phyloP scores from a whole-genome alignment of 208 protist species.

The Leishmania turanica region DNA sequence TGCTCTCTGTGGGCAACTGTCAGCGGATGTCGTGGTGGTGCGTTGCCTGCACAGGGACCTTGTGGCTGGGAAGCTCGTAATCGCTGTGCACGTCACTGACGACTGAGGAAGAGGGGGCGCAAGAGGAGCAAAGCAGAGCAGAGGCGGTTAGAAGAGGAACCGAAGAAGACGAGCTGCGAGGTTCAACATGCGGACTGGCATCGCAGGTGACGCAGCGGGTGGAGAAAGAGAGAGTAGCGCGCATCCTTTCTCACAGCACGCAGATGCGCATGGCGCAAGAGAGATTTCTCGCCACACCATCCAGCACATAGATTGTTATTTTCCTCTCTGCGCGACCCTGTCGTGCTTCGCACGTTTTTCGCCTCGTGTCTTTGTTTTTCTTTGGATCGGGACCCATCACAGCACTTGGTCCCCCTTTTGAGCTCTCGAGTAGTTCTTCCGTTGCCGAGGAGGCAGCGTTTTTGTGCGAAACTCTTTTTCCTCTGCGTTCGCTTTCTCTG shows the following conservation, averaged over 20 bases:
- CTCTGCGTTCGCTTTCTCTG: background rate
- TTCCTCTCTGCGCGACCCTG: background rate
- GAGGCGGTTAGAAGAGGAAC: background rate
- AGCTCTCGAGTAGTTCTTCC: background rate
- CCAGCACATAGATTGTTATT: conserved; percentile 1
- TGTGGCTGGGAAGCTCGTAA: background rate
- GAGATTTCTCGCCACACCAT: background rate
- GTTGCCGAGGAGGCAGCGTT: background rate
- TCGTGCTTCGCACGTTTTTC: background rate
- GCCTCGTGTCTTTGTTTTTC: background rate
- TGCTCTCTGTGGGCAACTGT: background rate
- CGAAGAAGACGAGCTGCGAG: background rate
- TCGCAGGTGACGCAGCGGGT: background rate
- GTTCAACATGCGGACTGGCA: background rate
- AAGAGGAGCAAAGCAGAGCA: background rate
- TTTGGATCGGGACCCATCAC: background rate
- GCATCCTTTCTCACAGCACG: background rate
- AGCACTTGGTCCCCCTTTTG: background rate
- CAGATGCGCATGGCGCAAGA: no score
- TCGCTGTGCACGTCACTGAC: background rate
- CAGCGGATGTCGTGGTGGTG: background rate
- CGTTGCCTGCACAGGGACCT: background rate
- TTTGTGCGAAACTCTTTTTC: background rate
- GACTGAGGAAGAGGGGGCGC: background rate
- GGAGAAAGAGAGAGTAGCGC: background rate